Conservation (phyloP, 345 rosid genomes). For the Euphorbia lathyris region DNA sequence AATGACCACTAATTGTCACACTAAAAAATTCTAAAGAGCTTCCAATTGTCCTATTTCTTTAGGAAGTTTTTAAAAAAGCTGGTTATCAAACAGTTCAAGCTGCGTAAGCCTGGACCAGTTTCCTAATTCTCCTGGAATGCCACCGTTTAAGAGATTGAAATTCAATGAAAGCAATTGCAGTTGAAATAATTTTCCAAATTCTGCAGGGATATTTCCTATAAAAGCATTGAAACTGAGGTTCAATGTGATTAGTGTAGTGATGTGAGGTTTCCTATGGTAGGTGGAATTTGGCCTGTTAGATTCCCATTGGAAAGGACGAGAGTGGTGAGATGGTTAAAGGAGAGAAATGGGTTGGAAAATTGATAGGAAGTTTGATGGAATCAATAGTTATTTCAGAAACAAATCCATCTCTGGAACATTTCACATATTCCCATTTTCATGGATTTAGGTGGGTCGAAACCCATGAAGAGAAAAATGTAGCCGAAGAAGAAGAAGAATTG, state of each 20-base stretch:
- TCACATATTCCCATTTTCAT: slow-evolving; percentile 57
- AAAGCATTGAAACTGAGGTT: slow-evolving; percentile 63
- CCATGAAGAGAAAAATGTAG: slow-evolving; percentile 64
- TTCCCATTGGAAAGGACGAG: slow-evolving; percentile 51
- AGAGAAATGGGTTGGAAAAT: slow-evolving; percentile 48
- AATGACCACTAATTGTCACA: no score
- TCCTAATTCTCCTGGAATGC: slow-evolving; percentile 47
- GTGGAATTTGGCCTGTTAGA: slow-evolving; percentile 55
- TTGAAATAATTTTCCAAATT: slow-evolving; percentile 40
- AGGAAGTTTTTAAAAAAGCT: slow-evolving; percentile 54
- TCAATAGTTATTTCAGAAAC: slow-evolving; percentile 44
- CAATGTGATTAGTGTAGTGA: slow-evolving; percentile 41
- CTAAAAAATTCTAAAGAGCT: slow-evolving; percentile 42
- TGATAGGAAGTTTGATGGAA: slow-evolving; percentile 36
- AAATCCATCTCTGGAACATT: slow-evolving; percentile 42
- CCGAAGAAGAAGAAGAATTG: slow-evolving; percentile 45
- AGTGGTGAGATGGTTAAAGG: slow-evolving; percentile 40
- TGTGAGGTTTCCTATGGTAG: slow-evolving; percentile 46
- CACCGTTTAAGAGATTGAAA: slow-evolving; percentile 41
- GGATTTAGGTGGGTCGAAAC: slow-evolving; percentile 50
- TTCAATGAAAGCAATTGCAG: slow-evolving; percentile 43
- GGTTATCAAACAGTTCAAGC: slow-evolving; percentile 59
- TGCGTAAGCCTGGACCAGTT: slow-evolving; percentile 46
- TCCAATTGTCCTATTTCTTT: slow-evolving; percentile 41
- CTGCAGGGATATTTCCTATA: slow-evolving; percentile 48